Conservation (phyloP, 2,329 filamentous ascomycete species). For the Leptographium lundbergii region DNA sequence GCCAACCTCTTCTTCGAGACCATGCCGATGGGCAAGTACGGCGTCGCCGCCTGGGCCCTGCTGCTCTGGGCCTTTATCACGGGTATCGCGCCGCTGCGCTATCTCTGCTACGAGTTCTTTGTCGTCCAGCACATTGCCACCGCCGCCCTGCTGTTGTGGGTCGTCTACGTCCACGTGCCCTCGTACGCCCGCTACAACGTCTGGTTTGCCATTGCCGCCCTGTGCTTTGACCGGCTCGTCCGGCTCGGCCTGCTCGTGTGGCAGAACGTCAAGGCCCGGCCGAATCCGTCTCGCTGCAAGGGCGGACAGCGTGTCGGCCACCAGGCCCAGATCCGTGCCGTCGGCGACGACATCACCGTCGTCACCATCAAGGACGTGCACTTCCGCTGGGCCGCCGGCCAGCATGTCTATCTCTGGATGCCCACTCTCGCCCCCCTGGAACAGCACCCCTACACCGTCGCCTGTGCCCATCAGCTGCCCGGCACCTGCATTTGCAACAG, state of each 20-base stretch:
- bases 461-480: slow-evolving; percentile 37
- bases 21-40: slow-evolving; percentile 54
- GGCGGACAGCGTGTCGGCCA: slow-evolving; percentile 39
- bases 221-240: slow-evolving; percentile 49
- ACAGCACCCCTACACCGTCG: slow-evolving; percentile 49
- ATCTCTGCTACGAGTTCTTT: slow-evolving; percentile 58
- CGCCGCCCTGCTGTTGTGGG: slow-evolving; percentile 48
- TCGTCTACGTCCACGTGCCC: slow-evolving; percentile 52
- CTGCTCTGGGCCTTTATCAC: slow-evolving; percentile 53
- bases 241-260: slow-evolving; percentile 34
- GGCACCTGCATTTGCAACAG: slow-evolving; percentile 44
- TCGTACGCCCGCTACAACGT: slow-evolving; percentile 45
- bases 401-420: slow-evolving; percentile 49
- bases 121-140: slow-evolving; percentile 54
- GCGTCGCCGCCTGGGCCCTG: slow-evolving; percentile 52
- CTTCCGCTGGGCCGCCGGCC: slow-evolving; percentile 45
- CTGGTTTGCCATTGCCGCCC: slow-evolving; percentile 51
- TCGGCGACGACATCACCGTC: slow-evolving; percentile 40
- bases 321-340: slow-evolving; percentile 31
- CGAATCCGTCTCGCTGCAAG: slow-evolving; percentile 29
- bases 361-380: slow-evolving; percentile 47
- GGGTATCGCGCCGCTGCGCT: slow-evolving; percentile 49
- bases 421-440: slow-evolving; percentile 41
- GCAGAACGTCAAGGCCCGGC: slow-evolving; percentile 36
- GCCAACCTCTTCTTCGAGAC: slow-evolving; percentile 44